Evolutionary conservation across 2,329 filamentous ascomycete genomes (phyloP), one percentile per base, ranked within the genome.

Genomic region (Fusarium ambrosium): DNA sequence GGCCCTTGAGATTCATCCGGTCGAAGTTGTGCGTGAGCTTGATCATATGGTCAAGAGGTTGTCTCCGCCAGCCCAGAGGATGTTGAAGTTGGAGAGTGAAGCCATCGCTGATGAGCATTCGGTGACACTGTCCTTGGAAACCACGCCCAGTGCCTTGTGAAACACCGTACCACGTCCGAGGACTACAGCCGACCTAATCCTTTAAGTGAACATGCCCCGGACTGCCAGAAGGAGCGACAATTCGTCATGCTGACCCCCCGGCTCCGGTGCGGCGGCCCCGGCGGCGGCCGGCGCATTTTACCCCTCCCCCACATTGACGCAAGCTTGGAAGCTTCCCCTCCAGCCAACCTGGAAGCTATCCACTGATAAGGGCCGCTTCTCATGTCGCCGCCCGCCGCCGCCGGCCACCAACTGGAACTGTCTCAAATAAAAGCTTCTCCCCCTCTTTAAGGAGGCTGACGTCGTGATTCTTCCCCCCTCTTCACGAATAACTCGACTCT

Each of bases 281-380:
- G 22, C 32, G 20, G 55, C 22, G 36, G 34, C 36, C 34, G 56
- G 6, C 34, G 22, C 56, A 1, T 3, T 24, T 41, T 56, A 53
- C 71, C 71, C 68, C 32, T 34, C 71, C 71, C 71, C 64, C 71
- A 65, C 68, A 64, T 73, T 32, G 41, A 62, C 20, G 18, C 29
- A 45, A 74, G 71, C 71, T 74, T 53, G 22, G 53, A 68, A 74
- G 71, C 71, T 71, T 34, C 29, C n/a, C 55, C 20, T 71, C 67
- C 73, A 71, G 36, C 14, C 53, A 24, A 58, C 20, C 13, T 53
- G 9, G 48, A 7, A 39, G 36, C 37, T 39, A 3, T 16, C 58
- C 58, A 41, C 63, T 55, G 72, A 74, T 75, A 75, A 74, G 71
- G 61, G 43, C 48, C 48, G 43, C 13, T 24, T 6, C 41, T 45